Evolutionary conservation across 495 filamentous ascomycete species (phyloP).

Genomic region (Aspergillus steynii): DNA sequence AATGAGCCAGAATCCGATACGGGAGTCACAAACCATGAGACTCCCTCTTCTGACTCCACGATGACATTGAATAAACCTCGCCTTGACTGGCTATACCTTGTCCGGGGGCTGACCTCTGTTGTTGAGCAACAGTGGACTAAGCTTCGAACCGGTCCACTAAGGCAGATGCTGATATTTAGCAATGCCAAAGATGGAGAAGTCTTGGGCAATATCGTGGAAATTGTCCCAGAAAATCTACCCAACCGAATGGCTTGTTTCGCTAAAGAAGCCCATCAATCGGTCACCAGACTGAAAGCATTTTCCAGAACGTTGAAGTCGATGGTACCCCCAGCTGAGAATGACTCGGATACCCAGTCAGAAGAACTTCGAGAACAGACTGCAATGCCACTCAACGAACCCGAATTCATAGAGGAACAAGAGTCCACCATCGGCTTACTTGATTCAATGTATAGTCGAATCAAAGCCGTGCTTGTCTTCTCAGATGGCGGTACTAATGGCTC

Average conservation of each 20-base stretch:
- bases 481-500: background rate
- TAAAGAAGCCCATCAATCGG: background rate
- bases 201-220: background rate
- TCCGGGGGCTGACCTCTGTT: background rate
- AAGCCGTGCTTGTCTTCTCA: background rate
- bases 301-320: background rate
- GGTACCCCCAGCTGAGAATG: background rate
- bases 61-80: background rate
- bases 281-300: background rate
- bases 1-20: background rate
- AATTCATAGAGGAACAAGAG: background rate
- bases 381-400: background rate
- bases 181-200: background rate
- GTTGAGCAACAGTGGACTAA: background rate
- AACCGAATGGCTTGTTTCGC: background rate
- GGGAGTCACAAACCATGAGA: background rate
- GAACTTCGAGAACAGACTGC: background rate
- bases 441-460: background rate
- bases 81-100: background rate
- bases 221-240: background rate
- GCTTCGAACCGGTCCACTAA: background rate
- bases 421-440: background rate
- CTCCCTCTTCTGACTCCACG: background rate
- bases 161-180: background rate
- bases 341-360: background rate